These are phyloP conservation scores for Alternaria consortialis DNA, from an alignment of 2,329 filamentous ascomycete species.

Conservation along the genomic window DNA sequence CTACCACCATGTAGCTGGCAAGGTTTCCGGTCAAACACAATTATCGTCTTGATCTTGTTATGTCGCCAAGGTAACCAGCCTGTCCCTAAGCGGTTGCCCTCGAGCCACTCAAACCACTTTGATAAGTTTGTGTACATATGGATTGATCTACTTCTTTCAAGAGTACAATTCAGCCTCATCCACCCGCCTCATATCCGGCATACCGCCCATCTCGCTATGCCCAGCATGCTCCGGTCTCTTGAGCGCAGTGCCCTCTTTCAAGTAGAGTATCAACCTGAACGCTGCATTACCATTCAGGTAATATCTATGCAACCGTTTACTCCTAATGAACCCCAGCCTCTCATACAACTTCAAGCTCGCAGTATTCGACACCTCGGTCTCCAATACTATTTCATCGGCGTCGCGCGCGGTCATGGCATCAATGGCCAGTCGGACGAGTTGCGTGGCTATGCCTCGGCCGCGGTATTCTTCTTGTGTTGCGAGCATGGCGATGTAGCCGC, in stretches of 20 bases:
- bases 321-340: slow-evolving; percentile 86
- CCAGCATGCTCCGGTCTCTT: slow-evolving; percentile 37
- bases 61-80: neutral
- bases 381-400: slow-evolving; percentile 93
- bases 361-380: slow-evolving; percentile 93
- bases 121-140: neutral
- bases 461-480: slow-evolving; percentile 84
- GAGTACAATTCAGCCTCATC: slow-evolving; percentile 19
- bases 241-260: slow-evolving; percentile 63
- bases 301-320: slow-evolving; percentile 92
- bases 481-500: slow-evolving; percentile 98
- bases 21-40: too few species aligned
- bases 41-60: too few species aligned
- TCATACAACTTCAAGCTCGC: slow-evolving; percentile 94
- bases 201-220: slow-evolving; percentile 2
- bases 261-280: slow-evolving; percentile 83
- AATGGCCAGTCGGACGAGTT: slow-evolving; percentile 87
- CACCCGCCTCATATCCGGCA: slow-evolving; percentile 9
- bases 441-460: slow-evolving; percentile 84
- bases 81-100: neutral
- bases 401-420: slow-evolving; percentile 85
- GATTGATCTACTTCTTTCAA: neutral
- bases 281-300: slow-evolving; percentile 97
- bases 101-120: neutral
- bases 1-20: neutral